A percentile compares a stretch with the other conserved stretches of the same genome.
These are phyloP conservation scores for Allantophomopsis lycopodina DNA, from an alignment of 2,329 filamentous ascomycete species.

Conservation along the genomic window DNA sequence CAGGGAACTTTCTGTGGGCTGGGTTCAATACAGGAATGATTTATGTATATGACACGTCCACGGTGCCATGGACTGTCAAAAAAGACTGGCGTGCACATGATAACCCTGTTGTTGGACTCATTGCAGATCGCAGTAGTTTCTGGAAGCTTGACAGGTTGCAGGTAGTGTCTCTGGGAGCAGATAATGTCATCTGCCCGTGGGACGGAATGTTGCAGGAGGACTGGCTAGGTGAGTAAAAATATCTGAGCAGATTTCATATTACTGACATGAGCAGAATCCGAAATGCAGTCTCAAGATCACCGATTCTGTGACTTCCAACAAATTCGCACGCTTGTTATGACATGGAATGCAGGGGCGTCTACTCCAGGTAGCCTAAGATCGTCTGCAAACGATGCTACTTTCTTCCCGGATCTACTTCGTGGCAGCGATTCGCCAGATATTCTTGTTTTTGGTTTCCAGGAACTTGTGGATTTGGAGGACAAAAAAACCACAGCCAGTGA, in stretches of 20 bases:
- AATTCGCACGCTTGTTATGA: slow-evolving; percentile 68
- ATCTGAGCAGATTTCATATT: no score
- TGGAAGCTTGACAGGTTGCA: slow-evolving; percentile 78
- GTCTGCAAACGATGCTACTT: slow-evolving; percentile 54
- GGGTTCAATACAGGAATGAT: slow-evolving; percentile 91
- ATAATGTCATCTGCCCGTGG: slow-evolving; percentile 77
- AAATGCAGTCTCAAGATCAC: slow-evolving; percentile 73
- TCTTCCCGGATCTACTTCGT: slow-evolving; percentile 69
- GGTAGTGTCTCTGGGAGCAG: slow-evolving; percentile 74
- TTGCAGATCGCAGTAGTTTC: slow-evolving; percentile 67
- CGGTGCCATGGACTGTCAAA: slow-evolving; percentile 74
- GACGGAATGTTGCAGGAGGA: slow-evolving; percentile 89
- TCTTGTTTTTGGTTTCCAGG: slow-evolving; percentile 91
- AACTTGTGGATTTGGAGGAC: slow-evolving; percentile 94
- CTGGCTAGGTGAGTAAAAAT: slow-evolving; percentile 51
- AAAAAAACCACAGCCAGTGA: slow-evolving; percentile 90
- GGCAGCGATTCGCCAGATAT: slow-evolving; percentile 76
- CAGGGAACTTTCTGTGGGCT: slow-evolving; percentile 78
- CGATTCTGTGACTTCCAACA: slow-evolving; percentile 81
- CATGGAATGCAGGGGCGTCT: slow-evolving; percentile 95
- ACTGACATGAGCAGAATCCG: slow-evolving; percentile 37
- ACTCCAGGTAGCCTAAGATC: slow-evolving; percentile 75
- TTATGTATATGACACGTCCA: slow-evolving; percentile 76
- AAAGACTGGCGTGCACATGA: slow-evolving; percentile 95
- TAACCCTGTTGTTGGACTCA: slow-evolving; percentile 64